phyloP scores from a whole-genome alignment of 495 filamentous ascomycete species.

The Podospora conica region DNA sequence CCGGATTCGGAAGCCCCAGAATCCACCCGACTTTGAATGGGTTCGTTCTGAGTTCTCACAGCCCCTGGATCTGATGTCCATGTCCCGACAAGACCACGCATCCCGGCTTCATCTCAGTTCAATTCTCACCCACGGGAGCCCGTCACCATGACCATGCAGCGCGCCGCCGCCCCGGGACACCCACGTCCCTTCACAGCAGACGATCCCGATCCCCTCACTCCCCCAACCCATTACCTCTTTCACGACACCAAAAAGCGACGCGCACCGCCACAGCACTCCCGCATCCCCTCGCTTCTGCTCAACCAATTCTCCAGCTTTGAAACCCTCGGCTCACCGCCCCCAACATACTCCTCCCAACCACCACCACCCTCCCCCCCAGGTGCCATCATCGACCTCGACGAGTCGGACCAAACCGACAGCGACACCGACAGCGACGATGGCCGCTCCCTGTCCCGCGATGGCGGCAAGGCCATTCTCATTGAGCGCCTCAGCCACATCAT shows the following conservation, averaged over 20 bases:
- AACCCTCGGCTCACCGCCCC: slow-evolving; percentile 15
- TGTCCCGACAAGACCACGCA: background rate
- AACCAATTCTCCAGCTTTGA: slow-evolving; percentile 17
- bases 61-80: background rate
- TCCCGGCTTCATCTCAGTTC: background rate
- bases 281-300: slow-evolving; percentile 27
- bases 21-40: background rate
- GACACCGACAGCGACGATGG: background rate
- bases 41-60: too few relatives aligned
- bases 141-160: background rate
- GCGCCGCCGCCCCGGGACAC: background rate
- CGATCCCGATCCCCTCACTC: background rate
- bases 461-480: slow-evolving; percentile 42
- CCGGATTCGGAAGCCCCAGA: background rate
- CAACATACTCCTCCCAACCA: slow-evolving; percentile 18
- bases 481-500: slow-evolving; percentile 45
- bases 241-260: slow-evolving; percentile 4
- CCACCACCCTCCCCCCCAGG: background rate
- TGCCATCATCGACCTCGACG: background rate
- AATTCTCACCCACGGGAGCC: background rate
- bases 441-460: slow-evolving; percentile 30
- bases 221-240: slow-evolving; percentile 19
- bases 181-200: slow-evolving; percentile 3
- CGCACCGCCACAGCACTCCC: slow-evolving; percentile 29
- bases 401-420: background rate